Evolutionary conservation across 352 stramenopile species (phyloP).

Genomic region (Phytophthora sp.): DNA sequence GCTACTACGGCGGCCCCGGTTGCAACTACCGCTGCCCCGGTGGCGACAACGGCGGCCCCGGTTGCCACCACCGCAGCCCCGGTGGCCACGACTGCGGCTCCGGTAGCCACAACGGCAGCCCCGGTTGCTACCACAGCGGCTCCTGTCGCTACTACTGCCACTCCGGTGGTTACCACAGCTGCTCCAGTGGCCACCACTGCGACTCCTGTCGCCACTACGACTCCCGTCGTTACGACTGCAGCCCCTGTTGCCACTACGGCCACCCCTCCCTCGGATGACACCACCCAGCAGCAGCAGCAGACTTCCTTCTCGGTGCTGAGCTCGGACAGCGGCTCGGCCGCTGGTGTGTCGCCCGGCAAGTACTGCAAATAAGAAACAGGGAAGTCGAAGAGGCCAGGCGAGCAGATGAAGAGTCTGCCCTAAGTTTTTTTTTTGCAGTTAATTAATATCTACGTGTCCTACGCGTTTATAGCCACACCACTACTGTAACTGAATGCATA

Average conservation of each 20-base stretch:
- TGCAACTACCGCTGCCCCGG: background rate
- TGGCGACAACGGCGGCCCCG: too few species aligned
- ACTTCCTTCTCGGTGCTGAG: constrained; percentile 22
- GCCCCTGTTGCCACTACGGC: background rate
- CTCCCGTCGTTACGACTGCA: too few species aligned
- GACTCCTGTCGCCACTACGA: constrained; percentile 8
- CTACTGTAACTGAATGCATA: constrained; percentile 20
- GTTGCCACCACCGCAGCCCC: constrained; percentile 24
- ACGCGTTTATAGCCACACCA: constrained; percentile 12
- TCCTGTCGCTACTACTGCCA: background rate
- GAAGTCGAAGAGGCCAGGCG: constrained; percentile 3
- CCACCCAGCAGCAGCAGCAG: constrained; percentile 23
- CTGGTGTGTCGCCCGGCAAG: constrained; percentile 22
- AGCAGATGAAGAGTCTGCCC: constrained; percentile 6
- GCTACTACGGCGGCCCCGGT: background rate
- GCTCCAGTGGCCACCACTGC: constrained; percentile 3
- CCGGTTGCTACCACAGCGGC: background rate
- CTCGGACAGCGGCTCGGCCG: constrained; percentile 14
- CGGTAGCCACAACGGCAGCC: background rate
- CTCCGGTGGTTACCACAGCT: constrained; percentile 6
- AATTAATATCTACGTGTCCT: constrained; percentile 26
- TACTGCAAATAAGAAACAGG: constrained; percentile 34
- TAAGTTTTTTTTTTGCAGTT: constrained; percentile 21
- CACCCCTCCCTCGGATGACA: constrained; percentile 4
- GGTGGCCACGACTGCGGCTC: background rate